Conservation (phyloP, 345 rosid species). For the Brassica carinata region DNA sequence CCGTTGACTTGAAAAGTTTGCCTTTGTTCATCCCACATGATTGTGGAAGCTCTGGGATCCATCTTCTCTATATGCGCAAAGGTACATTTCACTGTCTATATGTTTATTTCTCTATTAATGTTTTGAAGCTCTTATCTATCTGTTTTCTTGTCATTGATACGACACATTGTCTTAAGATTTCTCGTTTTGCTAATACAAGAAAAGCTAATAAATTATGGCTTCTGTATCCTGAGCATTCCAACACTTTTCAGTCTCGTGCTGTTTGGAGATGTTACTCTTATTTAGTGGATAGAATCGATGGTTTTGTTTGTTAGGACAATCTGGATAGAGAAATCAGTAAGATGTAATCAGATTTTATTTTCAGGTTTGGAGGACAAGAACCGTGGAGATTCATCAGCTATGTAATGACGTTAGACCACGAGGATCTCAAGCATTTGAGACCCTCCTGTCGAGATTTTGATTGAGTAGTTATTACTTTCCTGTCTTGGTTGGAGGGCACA, state of each 20-base stretch:
- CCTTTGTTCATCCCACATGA: constrained; percentile 47
- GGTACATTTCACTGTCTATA: constrained; percentile 40
- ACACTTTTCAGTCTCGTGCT: not conserved
- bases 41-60: constrained; percentile 47
- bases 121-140: not conserved
- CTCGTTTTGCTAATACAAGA: not conserved
- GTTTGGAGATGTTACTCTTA: not conserved
- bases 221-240: not conserved
- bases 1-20: constrained; percentile 39
- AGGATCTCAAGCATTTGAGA: constrained; percentile 6
- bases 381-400: constrained; percentile 18
- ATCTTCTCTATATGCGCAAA: constrained; percentile 46
- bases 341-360: not conserved
- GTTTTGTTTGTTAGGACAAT: not conserved
- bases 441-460: not conserved
- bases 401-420: constrained; percentile 1
- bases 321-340: constrained; percentile 7
- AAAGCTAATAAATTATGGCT: not conserved
- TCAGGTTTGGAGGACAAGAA: constrained; percentile 20
- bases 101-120: not conserved
- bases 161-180: not conserved
- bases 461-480: not conserved
- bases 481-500: not conserved
- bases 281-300: not conserved
- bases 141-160: not conserved